Evolutionary conservation across 1,139 yeast species (phyloP), one percentile per base, ranked within the genome.

Genomic region (Schizosaccharomyces versatilis): DNA sequence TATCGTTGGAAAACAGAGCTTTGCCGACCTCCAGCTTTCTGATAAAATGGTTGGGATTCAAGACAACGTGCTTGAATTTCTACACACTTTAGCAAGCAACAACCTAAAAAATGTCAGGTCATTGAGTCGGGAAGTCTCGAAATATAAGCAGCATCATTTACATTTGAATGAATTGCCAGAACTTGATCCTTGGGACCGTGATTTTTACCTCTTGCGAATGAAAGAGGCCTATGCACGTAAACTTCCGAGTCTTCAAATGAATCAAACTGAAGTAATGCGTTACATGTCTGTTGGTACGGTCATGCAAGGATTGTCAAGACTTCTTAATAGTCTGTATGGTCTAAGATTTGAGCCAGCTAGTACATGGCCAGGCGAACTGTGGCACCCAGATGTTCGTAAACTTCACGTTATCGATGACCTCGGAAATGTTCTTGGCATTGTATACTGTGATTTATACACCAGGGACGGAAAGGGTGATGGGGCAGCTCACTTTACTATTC

Each of bases 401-500:
- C 68, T 93, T 40, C 78, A 81, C 59, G 95, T 85, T 7, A 71
- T 77, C 15, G 72, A 78, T 52, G 82, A 78, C 56, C 65, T 67
- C 0, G 81, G 79, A 52, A 80, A 79, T 0, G 60, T 71, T 9
- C 71, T 79, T 52, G 86, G 86, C 10, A 72, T 78, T 15, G 77
- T 81, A 41, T 81, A 81, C 63, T 75, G 84, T 61, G 90, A 81
- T 63, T 65, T 81, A 49, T 78, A 79, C 61, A 77, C 76, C 62
- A 69, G 86, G 54, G 68, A 67, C 0, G 81, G 81, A 36, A 81
- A 81, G 64, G 73, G 77, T 0, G 67, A 70, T 9, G 78, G 78
- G 59, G 96, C 98, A 1, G 94, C 98, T 0, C 99, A 90, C 68
- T 93, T 85, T 67, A 90, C 98, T 0, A 85, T 90, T n/a, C 88